Evolutionary conservation across 805 yeast species (phyloP).

Genomic region (Barnettozyma salicaria): DNA sequence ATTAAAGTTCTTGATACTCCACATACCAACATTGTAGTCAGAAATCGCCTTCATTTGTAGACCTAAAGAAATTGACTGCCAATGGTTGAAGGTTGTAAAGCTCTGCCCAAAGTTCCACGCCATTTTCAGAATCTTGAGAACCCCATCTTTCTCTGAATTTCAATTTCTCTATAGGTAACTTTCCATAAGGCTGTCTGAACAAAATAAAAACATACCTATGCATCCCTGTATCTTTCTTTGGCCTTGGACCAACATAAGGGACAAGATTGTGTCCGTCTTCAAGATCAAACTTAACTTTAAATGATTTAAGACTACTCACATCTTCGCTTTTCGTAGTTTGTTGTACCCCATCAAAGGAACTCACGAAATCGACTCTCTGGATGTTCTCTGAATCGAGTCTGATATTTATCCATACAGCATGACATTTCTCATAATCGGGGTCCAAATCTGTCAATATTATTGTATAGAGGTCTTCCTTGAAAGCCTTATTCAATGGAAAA

Average conservation of each 20-base stretch:
- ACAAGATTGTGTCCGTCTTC: constrained; percentile 10
- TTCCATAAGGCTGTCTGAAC: constrained; percentile 19
- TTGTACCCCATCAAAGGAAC: neutral
- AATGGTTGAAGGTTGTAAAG: constrained; percentile 19
- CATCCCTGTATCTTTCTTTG: constrained; percentile 13
- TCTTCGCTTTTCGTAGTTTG: neutral
- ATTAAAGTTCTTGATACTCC: no score
- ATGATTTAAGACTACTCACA: constrained; percentile 1
- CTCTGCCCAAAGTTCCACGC: constrained; percentile 20
- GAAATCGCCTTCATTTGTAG: constrained; percentile 17
- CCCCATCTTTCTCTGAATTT: constrained; percentile 23
- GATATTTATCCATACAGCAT: constrained; percentile 21
- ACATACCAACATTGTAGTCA: no score
- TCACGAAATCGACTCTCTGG: neutral
- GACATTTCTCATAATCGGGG: constrained; percentile 10
- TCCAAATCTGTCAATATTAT: constrained; percentile 17
- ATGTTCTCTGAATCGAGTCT: constrained; percentile 7
- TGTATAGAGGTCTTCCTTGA: constrained; percentile 10
- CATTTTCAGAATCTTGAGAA: constrained; percentile 15
- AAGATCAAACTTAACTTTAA: constrained; percentile 10
- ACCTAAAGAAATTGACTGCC: constrained; percentile 18
- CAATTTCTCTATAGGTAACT: constrained; percentile 13
- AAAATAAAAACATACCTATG: constrained; percentile 19
- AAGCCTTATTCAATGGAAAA: constrained; percentile 8
- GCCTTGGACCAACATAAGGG: constrained; percentile 17